phyloP scores from a whole-genome alignment of 345 rosid genomes.

The Cardamine resedifolia region DNA sequence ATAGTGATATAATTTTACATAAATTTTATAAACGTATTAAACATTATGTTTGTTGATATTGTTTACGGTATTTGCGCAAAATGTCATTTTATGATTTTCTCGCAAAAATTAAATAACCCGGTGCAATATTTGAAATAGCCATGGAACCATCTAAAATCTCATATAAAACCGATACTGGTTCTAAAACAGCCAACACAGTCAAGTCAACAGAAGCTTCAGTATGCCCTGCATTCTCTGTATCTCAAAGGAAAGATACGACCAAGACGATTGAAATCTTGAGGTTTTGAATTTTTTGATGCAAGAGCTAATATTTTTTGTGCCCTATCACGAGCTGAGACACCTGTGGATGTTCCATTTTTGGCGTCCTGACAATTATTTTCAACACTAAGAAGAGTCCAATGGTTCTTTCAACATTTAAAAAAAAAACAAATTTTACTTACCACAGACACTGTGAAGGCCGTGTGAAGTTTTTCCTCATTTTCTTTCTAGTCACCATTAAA shows the following conservation, averaged over 20 bases:
- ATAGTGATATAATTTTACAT: no score
- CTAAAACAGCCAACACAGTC: constrained; percentile 72
- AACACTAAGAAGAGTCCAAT: not conserved
- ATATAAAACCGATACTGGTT: constrained; percentile 72
- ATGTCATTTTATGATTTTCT: no score
- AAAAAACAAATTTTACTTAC: constrained; percentile 39
- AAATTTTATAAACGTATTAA: no score
- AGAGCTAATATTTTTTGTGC: constrained; percentile 66
- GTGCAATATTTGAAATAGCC: no score
- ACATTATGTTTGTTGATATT: no score
- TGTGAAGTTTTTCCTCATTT: constrained; percentile 76
- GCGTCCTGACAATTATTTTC: constrained; percentile 53
- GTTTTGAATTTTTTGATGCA: constrained; percentile 74
- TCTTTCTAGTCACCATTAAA: constrained; percentile 71
- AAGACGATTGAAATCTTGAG: constrained; percentile 81
- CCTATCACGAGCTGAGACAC: constrained; percentile 91
- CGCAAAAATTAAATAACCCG: no score
- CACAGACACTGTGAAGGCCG: constrained; percentile 91
- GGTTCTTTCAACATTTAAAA: not conserved
- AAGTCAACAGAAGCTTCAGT: constrained; percentile 95
- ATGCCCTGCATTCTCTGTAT: constrained; percentile 89
- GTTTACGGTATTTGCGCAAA: no score
- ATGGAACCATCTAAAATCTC: constrained; percentile 97
- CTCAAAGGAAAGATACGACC: constrained; percentile 86
- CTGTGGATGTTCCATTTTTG: constrained; percentile 73